Base-by-base conservation (phyloP, 129 eudicot genomes). In the Flaveria sonorensis region DNA sequence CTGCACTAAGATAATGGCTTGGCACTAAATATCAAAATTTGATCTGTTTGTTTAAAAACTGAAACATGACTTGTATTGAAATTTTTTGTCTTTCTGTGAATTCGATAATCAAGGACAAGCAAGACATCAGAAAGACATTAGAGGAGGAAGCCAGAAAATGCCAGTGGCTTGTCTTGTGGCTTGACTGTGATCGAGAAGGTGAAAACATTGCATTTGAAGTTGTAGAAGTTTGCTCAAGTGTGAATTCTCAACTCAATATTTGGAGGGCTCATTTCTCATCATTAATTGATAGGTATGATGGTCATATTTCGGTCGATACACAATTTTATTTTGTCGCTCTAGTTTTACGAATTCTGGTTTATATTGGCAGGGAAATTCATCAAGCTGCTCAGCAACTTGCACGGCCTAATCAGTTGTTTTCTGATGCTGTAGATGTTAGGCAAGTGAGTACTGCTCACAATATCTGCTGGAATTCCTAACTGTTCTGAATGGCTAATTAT, bases 211-310 rank as follows among this genome's bases (percentile, higher is more conserved):
- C 98, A 26, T 93, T 82, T 81, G 98, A 93, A 77, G 98, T 93
- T 36, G 88, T 93, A 21, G 89, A 90, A 57, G 89, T 88, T 69
- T 87, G 96, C 81, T 82, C 79, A 16, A 84, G 71, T 74, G 93
- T 85, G 11, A 93, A 93, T 80, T 84, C 81, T 23, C 85, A 77
- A 61, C 89, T 93, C 69, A 83, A 88, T 77, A 84, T 93, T 46
- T 84, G 88, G 96, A 93, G 98, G 83, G 98, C 98, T 83, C 97
- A 86, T 67, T 93, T 93, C 80, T 93, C 98, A 74, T 88, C 98
- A 3, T 73, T 91, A 74, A 93, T 83, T 20, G 97, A 89, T 18
- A 84, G 96, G 98, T 90, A 26, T 78, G 75, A 40, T 63, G 30
- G 66, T 76, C 78, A 24, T 7, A 67, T 16, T 43, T 77, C 21